Evolutionary conservation across 768 basidiomycete species (phyloP), one percentile per base, ranked within the genome.

Genomic region (Serendipita vermifera): DNA sequence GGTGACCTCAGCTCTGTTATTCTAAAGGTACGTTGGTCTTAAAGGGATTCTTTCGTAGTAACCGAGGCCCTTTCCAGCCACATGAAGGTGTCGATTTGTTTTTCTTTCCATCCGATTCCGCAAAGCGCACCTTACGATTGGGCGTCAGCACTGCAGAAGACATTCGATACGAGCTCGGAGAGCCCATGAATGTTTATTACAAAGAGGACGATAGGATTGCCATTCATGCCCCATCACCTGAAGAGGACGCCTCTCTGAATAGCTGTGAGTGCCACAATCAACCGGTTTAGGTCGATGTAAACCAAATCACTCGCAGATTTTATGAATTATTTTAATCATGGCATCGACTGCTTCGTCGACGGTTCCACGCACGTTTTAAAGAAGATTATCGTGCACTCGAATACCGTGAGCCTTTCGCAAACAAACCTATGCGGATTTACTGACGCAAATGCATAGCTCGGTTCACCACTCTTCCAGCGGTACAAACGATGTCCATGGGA

Each of bases 401-500:
- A 94, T 62, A 77, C 91, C 57, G 91, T 92, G 64, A 68, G 82
- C 59, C 24, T n/a, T n/a, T n/a, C n/a, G n/a, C n/a, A n/a, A n/a
- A n/a, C n/a, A n/a, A n/a, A n/a, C n/a, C n/a, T n/a, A n/a, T n/a
- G n/a, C n/a, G n/a, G n/a, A n/a, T n/a, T n/a, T n/a, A n/a, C n/a
- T n/a, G n/a, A n/a, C n/a, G n/a, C n/a, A n/a, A n/a, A n/a, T n/a
- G n/a, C n/a, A n/a, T 55, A 94, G 91, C 85, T 87, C 29, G 91
- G 91, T 4, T 83, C 90, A 1, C 82, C 90, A 3, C 69, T 90
- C 22, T 96, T 96, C 64, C 91, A 96, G 65, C 75, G 83, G 11
- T 91, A 93, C 66, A 88, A 91, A 64, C 82, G 90, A 33, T 94
- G 91, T 67, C 85, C 82, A 38, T 96, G 91, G 91, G 81, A 85